phyloP scores from a whole-genome alignment of 2,329 filamentous ascomycete genomes.

The Didymellaceae sp. region DNA sequence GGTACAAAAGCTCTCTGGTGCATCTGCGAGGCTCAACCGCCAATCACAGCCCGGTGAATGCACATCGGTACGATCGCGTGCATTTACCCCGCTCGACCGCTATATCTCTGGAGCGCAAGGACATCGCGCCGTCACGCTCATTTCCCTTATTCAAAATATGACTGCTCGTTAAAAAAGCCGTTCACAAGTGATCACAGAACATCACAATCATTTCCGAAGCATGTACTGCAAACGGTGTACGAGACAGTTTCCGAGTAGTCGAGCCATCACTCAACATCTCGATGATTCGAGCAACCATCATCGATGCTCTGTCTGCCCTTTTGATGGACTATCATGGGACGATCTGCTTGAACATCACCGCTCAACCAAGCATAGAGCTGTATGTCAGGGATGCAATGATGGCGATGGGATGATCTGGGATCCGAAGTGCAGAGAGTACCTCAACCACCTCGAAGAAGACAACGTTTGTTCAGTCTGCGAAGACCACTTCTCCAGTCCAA shows the following conservation, averaged over 20 bases:
- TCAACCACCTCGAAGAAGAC: constrained; percentile 17
- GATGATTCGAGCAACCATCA: constrained; percentile 17
- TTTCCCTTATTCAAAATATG: not conserved
- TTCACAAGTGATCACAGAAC: too few relatives aligned
- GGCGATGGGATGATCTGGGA: constrained; percentile 17
- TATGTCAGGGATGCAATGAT: constrained; percentile 2
- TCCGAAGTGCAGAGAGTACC: constrained; percentile 10
- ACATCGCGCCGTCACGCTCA: not conserved
- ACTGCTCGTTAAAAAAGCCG: too few relatives aligned
- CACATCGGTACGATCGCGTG: not conserved
- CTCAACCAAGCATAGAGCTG: constrained; percentile 7
- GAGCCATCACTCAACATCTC: constrained; percentile 8
- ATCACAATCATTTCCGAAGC: too few relatives aligned
- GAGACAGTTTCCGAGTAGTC: not conserved
- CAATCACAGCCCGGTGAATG: not conserved
- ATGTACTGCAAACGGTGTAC: not conserved
- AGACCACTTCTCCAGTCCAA: constrained; percentile 15
- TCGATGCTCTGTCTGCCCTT: constrained; percentile 15
- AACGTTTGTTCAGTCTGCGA: constrained; percentile 22
- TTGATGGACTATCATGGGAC: constrained; percentile 18
- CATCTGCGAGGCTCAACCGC: not conserved
- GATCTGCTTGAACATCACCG: constrained; percentile 19
- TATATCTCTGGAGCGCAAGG: not conserved
- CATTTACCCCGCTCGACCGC: not conserved
- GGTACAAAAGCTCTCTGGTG: not conserved